Evolutionary conservation across 2,329 filamentous ascomycete genomes (phyloP).

Genomic region (Apiospora arundinis): DNA sequence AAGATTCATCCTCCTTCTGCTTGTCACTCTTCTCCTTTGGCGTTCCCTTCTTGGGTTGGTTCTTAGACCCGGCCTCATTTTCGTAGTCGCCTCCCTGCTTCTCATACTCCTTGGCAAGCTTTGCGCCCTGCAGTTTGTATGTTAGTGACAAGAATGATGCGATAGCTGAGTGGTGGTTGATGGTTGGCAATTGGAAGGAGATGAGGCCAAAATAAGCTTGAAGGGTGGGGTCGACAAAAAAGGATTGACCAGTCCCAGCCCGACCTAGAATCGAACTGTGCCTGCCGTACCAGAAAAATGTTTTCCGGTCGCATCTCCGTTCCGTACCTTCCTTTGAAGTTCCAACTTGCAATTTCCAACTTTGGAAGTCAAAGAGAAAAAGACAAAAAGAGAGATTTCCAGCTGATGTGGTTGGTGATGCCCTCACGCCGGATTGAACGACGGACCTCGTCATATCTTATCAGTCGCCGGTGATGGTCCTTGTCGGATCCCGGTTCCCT

Average conservation of each 20-base stretch:
- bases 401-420: constrained; percentile 17
- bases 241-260: neutral
- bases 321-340: neutral
- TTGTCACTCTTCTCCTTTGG: constrained; percentile 29
- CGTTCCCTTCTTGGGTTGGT: constrained; percentile 37
- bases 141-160: neutral
- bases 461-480: neutral
- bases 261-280: neutral
- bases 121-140: constrained; percentile 36
- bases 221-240: neutral
- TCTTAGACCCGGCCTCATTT: constrained; percentile 48
- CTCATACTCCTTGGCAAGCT: constrained; percentile 50
- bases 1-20: constrained; percentile 8
- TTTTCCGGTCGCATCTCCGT: too few relatives aligned
- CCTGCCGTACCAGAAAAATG: too few relatives aligned
- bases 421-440: constrained; percentile 32
- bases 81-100: constrained; percentile 49
- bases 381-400: constrained; percentile 7
- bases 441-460: constrained; percentile 28
- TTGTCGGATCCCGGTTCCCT: neutral
- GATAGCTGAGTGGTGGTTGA: too few relatives aligned
- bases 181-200: too few relatives aligned
- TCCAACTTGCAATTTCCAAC: too few relatives aligned
- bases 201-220: too few relatives aligned
- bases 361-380: neutral